A percentile compares a stretch with the other conserved stretches of the same genome.
These are phyloP conservation scores for Aspergillus fumigatiaffinis DNA, from an alignment of 2,329 filamentous ascomycete species.

Conservation along the genomic window DNA sequence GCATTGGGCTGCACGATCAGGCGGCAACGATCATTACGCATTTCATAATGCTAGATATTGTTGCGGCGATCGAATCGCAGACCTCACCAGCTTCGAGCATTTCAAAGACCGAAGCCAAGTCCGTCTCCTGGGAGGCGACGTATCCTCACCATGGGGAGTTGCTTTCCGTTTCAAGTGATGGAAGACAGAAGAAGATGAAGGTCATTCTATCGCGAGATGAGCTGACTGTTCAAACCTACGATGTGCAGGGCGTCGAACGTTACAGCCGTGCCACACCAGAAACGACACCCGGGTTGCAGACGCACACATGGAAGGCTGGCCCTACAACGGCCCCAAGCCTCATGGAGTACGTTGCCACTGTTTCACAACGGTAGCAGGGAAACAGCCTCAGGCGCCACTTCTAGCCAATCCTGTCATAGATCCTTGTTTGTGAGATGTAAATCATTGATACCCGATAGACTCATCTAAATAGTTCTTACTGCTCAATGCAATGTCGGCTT, in stretches of 20 bases:
- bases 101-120: not conserved
- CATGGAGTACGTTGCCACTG: constrained; percentile 24
- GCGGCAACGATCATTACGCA: constrained; percentile 32
- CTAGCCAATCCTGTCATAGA: constrained; percentile 2
- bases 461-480: not conserved
- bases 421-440: not conserved
- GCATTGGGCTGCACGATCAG: constrained; percentile 32
- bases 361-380: constrained; percentile 9
- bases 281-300: constrained; percentile 10
- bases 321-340: constrained; percentile 9
- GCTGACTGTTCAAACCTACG: constrained; percentile 21
- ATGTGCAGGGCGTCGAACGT: constrained; percentile 14
- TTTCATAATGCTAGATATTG: constrained; percentile 37
- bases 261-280: constrained; percentile 7
- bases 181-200: constrained; percentile 30
- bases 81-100: not conserved
- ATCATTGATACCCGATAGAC: not conserved
- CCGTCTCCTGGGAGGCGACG: constrained; percentile 24
- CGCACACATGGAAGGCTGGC: constrained; percentile 22
- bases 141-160: constrained; percentile 37
- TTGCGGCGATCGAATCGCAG: constrained; percentile 26
- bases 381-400: not conserved
- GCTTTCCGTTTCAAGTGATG: constrained; percentile 15
- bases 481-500: not conserved
- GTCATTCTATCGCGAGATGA: constrained; percentile 26